These are phyloP conservation scores for Neofusicoccum cordaticola DNA, from an alignment of 2,329 filamentous ascomycete genomes.

Conservation along the genomic window DNA sequence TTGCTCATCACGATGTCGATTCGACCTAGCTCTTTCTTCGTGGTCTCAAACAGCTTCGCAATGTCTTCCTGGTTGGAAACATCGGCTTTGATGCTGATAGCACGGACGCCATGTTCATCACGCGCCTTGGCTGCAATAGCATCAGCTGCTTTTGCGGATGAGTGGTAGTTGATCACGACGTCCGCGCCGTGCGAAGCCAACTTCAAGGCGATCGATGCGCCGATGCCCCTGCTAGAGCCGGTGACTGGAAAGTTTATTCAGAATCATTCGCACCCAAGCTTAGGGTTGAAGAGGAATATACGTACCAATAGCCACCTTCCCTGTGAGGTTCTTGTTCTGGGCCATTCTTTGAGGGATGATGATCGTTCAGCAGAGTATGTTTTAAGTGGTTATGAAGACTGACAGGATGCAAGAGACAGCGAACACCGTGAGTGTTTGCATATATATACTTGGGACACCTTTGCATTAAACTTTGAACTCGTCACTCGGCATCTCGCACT, in stretches of 20 bases:
- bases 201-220: slow-evolving; percentile 41
- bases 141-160: slow-evolving; percentile 25
- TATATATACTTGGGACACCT: no score
- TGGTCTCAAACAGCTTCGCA: slow-evolving; percentile 32
- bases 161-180: slow-evolving; percentile 52
- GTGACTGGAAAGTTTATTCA: slow-evolving; percentile 17
- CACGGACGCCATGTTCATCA: slow-evolving; percentile 38
- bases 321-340: not conserved
- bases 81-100: slow-evolving; percentile 31
- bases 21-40: slow-evolving; percentile 40
- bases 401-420: no score
- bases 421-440: no score
- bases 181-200: slow-evolving; percentile 42
- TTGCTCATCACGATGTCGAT: slow-evolving; percentile 53
- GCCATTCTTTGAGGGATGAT: not conserved
- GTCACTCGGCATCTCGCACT: no score
- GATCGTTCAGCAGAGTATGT: no score
- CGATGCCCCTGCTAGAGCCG: slow-evolving; percentile 45
- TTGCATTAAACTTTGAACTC: no score
- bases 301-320: not conserved
- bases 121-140: slow-evolving; percentile 26
- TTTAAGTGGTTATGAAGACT: no score
- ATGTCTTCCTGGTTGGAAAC: slow-evolving; percentile 32
- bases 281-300: not conserved
- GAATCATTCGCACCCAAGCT: not conserved